A percentile compares a stretch with the other conserved stretches of the same genome.
Conservation (phyloP, 805 yeast species). For the Blastobotrys muscicola region DNA sequence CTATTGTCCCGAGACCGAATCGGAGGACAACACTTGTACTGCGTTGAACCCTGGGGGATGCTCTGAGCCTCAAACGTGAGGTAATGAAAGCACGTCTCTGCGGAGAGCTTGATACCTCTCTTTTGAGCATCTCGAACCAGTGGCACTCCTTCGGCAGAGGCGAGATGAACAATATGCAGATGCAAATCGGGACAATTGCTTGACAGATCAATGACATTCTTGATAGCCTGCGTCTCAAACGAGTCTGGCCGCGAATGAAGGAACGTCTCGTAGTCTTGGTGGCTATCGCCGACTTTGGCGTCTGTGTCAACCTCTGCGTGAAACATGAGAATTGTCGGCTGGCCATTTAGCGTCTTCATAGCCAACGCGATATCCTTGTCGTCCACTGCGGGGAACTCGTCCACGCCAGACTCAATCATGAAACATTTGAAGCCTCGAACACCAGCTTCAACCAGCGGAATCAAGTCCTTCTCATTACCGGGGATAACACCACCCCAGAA, state of each 20-base stretch:
- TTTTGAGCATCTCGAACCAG: slow-evolving; percentile 55
- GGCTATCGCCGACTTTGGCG: slow-evolving; percentile 31
- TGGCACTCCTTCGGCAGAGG: slow-evolving; percentile 78
- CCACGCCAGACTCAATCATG: slow-evolving; percentile 90
- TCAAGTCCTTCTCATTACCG: slow-evolving; percentile 54
- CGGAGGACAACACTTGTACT: slow-evolving; percentile 93
- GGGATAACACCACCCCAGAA: slow-evolving; percentile 97
- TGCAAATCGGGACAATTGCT: slow-evolving; percentile 31
- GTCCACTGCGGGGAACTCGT: slow-evolving; percentile 80
- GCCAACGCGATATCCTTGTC: slow-evolving; percentile 58
- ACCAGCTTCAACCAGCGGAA: slow-evolving; percentile 73
- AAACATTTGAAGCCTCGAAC: slow-evolving; percentile 93
- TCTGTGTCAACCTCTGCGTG: slow-evolving; percentile 57
- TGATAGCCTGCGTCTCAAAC: slow-evolving; percentile 78
- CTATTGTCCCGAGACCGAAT: slow-evolving; percentile 71
- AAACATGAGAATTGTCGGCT: slow-evolving; percentile 71
- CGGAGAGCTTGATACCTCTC: slow-evolving; percentile 40
- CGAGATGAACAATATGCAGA: slow-evolving; percentile 83
- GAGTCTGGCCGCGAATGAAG: slow-evolving; percentile 81
- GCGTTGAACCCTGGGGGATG: slow-evolving; percentile 69
- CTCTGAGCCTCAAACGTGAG: slow-evolving; percentile 67
- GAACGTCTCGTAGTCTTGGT: slow-evolving; percentile 60
- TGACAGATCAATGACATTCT: slow-evolving; percentile 57
- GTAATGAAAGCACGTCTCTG: slow-evolving; percentile 94
- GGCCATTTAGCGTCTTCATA: slow-evolving; percentile 49